Base-by-base conservation (phyloP, 441 rosid species). In the Cnidoscolus chayamansa region DNA sequence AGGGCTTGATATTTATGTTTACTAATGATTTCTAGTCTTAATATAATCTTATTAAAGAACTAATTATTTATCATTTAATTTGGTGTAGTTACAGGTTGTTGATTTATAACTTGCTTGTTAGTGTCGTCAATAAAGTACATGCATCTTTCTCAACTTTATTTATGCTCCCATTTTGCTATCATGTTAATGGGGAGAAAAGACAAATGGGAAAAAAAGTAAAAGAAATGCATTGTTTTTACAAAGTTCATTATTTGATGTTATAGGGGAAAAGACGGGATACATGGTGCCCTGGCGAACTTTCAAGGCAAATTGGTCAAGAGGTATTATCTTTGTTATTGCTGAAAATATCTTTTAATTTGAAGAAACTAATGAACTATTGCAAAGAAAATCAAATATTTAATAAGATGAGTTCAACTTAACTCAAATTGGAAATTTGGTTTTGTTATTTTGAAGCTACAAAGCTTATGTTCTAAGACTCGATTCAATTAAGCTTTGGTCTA, bases 221-320 rank as follows among this genome's bases (percentile, higher is more conserved):
- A 25, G 25, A 25, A 25, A 25, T 25, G 32, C 67, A 43, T 65
- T 67, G 49, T 67, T 68, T 70, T 78, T 77, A 76, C 76, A 47
- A 20, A 61, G 31, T 67, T 72, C 51, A 40, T 53, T 76, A 55
- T 64, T 77, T 68, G 57, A 73, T 76, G 74, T 31, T 74, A 70
- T 81, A 94, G 97, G 88, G 75, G 68, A 92, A 88, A 85, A 87
- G 98, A 78, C 92, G 98, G 66, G 94, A 89, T 30, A 94, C 98
- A 61, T 94, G 98, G 98, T 89, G 97, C 84, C 87, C 89, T 7
- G 81, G 97, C 48, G 84, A 86, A 35, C 85, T 90, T 78, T 81
- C 88, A 58, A 73, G 84, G 30, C 93, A 84, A 82, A 77, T 81
- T 73, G 67, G 77, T 65, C 73, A 67, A 74, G 84, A 90, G 97